Evolutionary conservation across 179 eudicot species (phyloP).

Genomic region (Spergularia azorica): DNA sequence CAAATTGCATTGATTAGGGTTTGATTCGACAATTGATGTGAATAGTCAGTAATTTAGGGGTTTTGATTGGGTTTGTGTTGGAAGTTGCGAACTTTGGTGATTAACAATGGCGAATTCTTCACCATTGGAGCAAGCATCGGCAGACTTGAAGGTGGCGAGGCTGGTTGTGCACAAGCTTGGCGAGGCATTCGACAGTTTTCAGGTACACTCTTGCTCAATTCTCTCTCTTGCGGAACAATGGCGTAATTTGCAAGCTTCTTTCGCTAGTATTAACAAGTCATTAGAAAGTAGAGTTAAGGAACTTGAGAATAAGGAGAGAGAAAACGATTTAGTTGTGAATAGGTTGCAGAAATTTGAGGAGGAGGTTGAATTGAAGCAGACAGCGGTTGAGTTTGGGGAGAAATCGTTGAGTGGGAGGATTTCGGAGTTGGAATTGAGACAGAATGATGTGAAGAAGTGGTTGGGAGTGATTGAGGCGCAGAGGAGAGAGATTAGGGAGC

Average conservation of each 20-base stretch:
- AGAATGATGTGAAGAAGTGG: conserved; percentile 31
- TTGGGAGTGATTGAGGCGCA: conserved; percentile 21
- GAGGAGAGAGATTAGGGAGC: conserved; percentile 9
- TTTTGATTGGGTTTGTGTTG: background rate
- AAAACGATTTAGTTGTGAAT: background rate
- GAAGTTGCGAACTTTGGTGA: background rate
- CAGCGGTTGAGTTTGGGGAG: conserved; percentile 17
- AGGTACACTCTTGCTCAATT: conserved; percentile 16
- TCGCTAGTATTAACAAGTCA: background rate
- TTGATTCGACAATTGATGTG: background rate
- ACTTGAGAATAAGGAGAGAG: conserved; percentile 15
- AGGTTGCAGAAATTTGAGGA: background rate
- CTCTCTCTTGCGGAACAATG: conserved; percentile 8
- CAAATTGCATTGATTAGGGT: no score
- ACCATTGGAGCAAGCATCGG: conserved; percentile 10
- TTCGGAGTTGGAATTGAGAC: conserved; percentile 13
- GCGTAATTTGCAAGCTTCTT: background rate
- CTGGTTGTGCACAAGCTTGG: conserved; percentile 17
- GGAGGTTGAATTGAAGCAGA: conserved; percentile 15
- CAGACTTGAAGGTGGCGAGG: conserved; percentile 11
- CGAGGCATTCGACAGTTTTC: conserved; percentile 17
- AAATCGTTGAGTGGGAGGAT: conserved; percentile 17
- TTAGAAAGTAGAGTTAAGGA: conserved; percentile 11
- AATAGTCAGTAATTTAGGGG: background rate
- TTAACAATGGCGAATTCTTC: background rate